Conservation (phyloP, 495 filamentous ascomycete species). For the Parachaetomium inaequale region DNA sequence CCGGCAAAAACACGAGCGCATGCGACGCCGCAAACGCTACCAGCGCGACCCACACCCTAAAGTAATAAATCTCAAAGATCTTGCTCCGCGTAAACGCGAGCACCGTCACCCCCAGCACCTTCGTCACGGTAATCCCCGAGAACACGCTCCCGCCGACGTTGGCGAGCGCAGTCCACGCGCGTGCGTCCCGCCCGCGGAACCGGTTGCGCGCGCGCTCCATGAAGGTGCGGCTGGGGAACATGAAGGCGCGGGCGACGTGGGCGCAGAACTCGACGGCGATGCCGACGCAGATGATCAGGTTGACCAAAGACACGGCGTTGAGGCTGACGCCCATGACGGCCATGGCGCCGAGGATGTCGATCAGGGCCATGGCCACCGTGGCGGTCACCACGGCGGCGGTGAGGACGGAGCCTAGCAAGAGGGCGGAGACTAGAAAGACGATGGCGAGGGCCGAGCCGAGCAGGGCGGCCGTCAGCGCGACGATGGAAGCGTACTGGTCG, state of each 20-base stretch:
- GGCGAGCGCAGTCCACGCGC: slow-evolving; percentile 86
- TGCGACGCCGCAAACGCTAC: slow-evolving; percentile 86
- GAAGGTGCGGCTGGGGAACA: slow-evolving; percentile 75
- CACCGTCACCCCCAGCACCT: slow-evolving; percentile 86
- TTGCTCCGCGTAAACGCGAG: slow-evolving; percentile 93
- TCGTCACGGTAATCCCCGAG: slow-evolving; percentile 93
- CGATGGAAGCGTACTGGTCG: slow-evolving; percentile 88
- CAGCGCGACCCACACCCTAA: slow-evolving; percentile 89
- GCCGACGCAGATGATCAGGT: slow-evolving; percentile 92
- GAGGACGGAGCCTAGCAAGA: slow-evolving; percentile 76
- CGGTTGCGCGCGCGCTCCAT: slow-evolving; percentile 67
- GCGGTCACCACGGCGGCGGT: slow-evolving; percentile 78
- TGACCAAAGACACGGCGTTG: slow-evolving; percentile 95
- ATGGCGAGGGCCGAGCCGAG: slow-evolving; percentile 78
- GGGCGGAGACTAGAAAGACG: slow-evolving; percentile 71
- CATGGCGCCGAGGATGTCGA: slow-evolving; percentile 96
- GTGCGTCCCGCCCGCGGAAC: slow-evolving; percentile 72
- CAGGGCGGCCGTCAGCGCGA: slow-evolving; percentile 69
- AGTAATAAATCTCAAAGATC: slow-evolving; percentile 99
- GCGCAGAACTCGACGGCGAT: slow-evolving; percentile 97
- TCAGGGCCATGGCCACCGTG: slow-evolving; percentile 86
- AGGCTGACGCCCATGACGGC: slow-evolving; percentile 82
- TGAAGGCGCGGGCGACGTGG: slow-evolving; percentile 92
- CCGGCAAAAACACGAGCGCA: slow-evolving; percentile 86
- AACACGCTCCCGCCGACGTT: slow-evolving; percentile 94